Conservation (phyloP, 2,329 filamentous ascomycete species). For the Dendryphion nanum region DNA sequence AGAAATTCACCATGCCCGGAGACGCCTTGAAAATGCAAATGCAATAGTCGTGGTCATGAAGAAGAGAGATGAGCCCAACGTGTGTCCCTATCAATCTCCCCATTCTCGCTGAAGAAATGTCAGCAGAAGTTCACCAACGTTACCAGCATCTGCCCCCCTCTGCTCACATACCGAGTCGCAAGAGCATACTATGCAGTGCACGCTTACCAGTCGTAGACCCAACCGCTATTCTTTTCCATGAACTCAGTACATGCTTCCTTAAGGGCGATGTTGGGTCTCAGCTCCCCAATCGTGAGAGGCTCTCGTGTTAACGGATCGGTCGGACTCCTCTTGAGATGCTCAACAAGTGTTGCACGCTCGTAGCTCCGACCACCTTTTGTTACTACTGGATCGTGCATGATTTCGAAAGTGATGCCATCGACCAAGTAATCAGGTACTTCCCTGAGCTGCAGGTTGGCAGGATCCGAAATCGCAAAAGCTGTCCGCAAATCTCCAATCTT, state of each 20-base stretch:
- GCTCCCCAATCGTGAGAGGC: slow-evolving; percentile 64
- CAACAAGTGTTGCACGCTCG: slow-evolving; percentile 79
- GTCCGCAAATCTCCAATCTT: slow-evolving; percentile 46
- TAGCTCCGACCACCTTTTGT: slow-evolving; percentile 89
- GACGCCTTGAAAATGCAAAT: slow-evolving; percentile 1
- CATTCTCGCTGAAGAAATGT: slow-evolving; percentile 5
- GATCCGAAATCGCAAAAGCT: slow-evolving; percentile 49
- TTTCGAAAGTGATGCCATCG: slow-evolving; percentile 71
- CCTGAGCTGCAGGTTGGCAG: slow-evolving; percentile 41
- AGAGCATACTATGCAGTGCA: slow-evolving; percentile 1
- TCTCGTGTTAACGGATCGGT: slow-evolving; percentile 85
- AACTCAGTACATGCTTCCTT: slow-evolving; percentile 84
- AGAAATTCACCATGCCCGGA: background rate
- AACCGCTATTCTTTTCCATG: slow-evolving; percentile 73
- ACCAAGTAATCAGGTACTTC: slow-evolving; percentile 74
- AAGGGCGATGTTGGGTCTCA: slow-evolving; percentile 78
- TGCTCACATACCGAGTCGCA: slow-evolving; percentile 11
- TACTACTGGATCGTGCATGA: slow-evolving; percentile 69
- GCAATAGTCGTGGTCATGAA: background rate
- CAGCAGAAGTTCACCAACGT: slow-evolving; percentile 1
- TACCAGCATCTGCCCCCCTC: background rate
- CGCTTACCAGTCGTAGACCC: slow-evolving; percentile 83
- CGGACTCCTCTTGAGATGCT: slow-evolving; percentile 73
- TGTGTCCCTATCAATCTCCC: slow-evolving; percentile 5
- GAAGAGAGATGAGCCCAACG: slow-evolving; percentile 6